Conservation (phyloP, 2,329 filamentous ascomycete species). For the Fusarium sp. region DNA sequence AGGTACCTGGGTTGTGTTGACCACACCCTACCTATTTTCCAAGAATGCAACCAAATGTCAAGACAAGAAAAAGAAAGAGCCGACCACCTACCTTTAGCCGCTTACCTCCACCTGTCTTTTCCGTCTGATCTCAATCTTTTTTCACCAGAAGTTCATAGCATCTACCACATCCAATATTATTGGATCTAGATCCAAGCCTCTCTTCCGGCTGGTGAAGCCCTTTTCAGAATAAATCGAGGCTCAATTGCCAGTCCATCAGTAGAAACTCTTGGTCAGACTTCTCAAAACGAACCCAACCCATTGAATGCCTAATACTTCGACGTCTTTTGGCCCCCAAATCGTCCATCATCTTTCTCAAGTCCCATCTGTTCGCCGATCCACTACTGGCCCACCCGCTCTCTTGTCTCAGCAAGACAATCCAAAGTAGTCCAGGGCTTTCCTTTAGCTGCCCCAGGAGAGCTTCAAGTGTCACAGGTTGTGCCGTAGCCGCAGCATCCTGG, state of each 20-base stretch:
- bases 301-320: background rate
- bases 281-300: slow-evolving; percentile 2
- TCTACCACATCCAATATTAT: slow-evolving; percentile 22
- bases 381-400: slow-evolving; percentile 37
- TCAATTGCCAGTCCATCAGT: background rate
- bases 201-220: slow-evolving; percentile 5
- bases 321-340: slow-evolving; percentile 30
- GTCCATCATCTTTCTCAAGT: slow-evolving; percentile 20
- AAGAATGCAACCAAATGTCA: slow-evolving; percentile 23
- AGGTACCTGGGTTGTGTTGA: slow-evolving; percentile 38
- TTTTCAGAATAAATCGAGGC: slow-evolving; percentile 11
- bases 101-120: slow-evolving; percentile 34
- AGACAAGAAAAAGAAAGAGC: slow-evolving; percentile 14
- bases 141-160: slow-evolving; percentile 10
- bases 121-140: slow-evolving; percentile 15
- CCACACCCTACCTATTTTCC: slow-evolving; percentile 46
- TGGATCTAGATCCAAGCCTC: slow-evolving; percentile 11
- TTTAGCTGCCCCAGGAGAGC: slow-evolving; percentile 17
- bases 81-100: slow-evolving; percentile 30
- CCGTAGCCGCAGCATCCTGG: slow-evolving; percentile 43
- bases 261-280: slow-evolving; percentile 14
- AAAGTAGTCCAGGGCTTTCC: slow-evolving; percentile 13
- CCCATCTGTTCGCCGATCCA: slow-evolving; percentile 34
- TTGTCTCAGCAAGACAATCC: slow-evolving; percentile 30
- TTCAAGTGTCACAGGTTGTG: slow-evolving; percentile 38